Base-by-base conservation (phyloP, 176 grass and related monocot genomes). In the Leersia perrieri region DNA sequence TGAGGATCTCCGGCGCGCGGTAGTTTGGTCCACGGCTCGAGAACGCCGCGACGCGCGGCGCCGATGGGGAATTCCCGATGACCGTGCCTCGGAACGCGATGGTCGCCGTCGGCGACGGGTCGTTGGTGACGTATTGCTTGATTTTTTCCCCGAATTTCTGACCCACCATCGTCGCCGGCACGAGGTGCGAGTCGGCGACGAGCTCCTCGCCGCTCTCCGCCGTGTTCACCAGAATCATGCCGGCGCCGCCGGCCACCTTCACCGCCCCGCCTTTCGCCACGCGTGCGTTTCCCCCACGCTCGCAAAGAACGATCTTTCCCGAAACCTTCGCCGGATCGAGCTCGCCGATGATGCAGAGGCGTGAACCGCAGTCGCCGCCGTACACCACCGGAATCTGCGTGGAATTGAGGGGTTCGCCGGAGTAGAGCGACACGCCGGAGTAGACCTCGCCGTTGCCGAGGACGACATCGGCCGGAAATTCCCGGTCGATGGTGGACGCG, bases 1-100 rank as follows among this genome's bases (percentile, higher is more conserved):
- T 97, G 67, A 97, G 89, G 85, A 97, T 97, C 75, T 89, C 84
- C 22, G 41, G 79, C 4, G 81, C 87, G 9, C 91, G 80, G 87
- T 69, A 94, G 72, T 94, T 97, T n/a, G 94, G 94, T 3, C 91
- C 94, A 4, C 91, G 71, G 85, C 89, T 92, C 34, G 94, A 97
- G 75, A 97, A 97, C 26, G 94, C 41, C 25, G 91, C 94, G 0
- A 94, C 91, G 4, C 36, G 86, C 18, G 94, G 91, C 42, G 89
- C 92, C 2, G 95, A 67, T 11, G 92, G 95, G 1, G 83, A 81
- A 6, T 66, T 36, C 3, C 83, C 62, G 80, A 98, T 89, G 62
- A 91, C 90, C 3, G 95, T 98, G 60, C 95, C 95, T 7, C 60
- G 80, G 84, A 94, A 94, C 6, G 72, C 0, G 82, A 98, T 86